A percentile compares a stretch with the other conserved stretches of the same genome.
Evolutionary conservation across 805 yeast species (phyloP).

Genomic region (Candida silvatica): DNA sequence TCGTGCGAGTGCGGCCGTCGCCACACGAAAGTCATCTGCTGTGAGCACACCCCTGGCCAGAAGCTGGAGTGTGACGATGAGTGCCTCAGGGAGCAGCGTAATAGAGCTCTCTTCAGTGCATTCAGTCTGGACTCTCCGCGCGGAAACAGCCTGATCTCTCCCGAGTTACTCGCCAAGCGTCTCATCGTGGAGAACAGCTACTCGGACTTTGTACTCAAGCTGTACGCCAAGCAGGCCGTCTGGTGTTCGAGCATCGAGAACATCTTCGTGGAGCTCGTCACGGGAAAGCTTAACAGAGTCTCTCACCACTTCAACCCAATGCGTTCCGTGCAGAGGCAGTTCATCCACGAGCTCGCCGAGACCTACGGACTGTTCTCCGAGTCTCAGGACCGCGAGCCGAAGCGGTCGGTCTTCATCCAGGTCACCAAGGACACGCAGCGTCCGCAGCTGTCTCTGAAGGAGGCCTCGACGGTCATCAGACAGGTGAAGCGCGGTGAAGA

Average conservation of each 20-base stretch:
- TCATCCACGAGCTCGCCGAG: slow-evolving; percentile 60
- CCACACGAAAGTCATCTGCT: slow-evolving; percentile 41
- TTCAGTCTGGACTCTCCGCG: slow-evolving; percentile 26
- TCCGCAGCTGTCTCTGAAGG: slow-evolving; percentile 40
- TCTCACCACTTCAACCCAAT: slow-evolving; percentile 65
- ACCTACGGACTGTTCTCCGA: slow-evolving; percentile 53
- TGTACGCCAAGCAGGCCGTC: slow-evolving; percentile 44
- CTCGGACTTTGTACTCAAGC: slow-evolving; percentile 34
- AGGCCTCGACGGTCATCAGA: slow-evolving; percentile 30
- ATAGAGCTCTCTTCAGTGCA: slow-evolving; percentile 54
- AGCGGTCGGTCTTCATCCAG: slow-evolving; percentile 59
- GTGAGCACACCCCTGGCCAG: slow-evolving; percentile 22
- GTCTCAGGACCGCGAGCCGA: slow-evolving; percentile 78
- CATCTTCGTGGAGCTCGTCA: slow-evolving; percentile 40
- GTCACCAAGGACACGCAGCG: slow-evolving; percentile 21
- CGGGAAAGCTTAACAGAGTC: slow-evolving; percentile 24
- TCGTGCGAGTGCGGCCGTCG: slow-evolving; percentile 61
- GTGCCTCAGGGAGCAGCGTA: slow-evolving; percentile 56
- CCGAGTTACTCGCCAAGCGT: slow-evolving; percentile 15
- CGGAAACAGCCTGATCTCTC: slow-evolving; percentile 6
- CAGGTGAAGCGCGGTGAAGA: slow-evolving; percentile 19
- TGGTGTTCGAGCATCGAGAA: slow-evolving; percentile 68
- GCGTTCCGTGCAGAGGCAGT: slow-evolving; percentile 58
- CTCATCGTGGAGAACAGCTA: slow-evolving; percentile 28
- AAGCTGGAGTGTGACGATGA: slow-evolving; percentile 60